Conservation (phyloP, 2,329 filamentous ascomycete genomes). For the Lecanicillium sp. region DNA sequence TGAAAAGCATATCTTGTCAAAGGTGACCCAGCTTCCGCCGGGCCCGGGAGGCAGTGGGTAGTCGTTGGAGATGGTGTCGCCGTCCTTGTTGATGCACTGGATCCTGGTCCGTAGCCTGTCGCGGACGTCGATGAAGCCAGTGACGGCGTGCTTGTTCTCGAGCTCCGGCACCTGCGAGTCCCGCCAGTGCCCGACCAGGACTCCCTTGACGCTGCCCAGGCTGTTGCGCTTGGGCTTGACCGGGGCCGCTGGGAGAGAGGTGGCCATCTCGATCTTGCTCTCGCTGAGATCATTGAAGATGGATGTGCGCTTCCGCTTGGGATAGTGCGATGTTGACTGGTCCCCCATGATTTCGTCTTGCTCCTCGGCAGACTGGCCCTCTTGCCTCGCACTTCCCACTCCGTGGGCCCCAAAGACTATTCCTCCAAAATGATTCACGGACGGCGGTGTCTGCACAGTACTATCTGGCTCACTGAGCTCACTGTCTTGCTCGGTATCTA, state of each 20-base stretch:
- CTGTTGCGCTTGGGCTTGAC: slow-evolving; percentile 25
- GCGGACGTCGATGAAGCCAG: slow-evolving; percentile 57
- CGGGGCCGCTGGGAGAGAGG: slow-evolving; percentile 18
- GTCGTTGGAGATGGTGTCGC: slow-evolving; percentile 39
- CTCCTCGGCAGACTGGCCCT: slow-evolving; percentile 15
- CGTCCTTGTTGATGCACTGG: slow-evolving; percentile 42
- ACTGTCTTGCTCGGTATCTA: slow-evolving; percentile 30
- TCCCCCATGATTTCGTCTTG: slow-evolving; percentile 42
- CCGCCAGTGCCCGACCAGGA: slow-evolving; percentile 54
- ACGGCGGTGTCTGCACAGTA: slow-evolving; percentile 32
- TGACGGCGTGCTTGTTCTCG: slow-evolving; percentile 50
- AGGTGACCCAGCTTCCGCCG: slow-evolving; percentile 59
- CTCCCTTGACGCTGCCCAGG: slow-evolving; percentile 35
- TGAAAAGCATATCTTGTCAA: slow-evolving; percentile 54
- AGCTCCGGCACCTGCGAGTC: slow-evolving; percentile 47
- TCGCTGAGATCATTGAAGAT: slow-evolving; percentile 45
- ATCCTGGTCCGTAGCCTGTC: slow-evolving; percentile 56
- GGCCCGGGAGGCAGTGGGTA: slow-evolving; percentile 50
- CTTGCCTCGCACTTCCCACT: slow-evolving; percentile 18
- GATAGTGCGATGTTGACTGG: slow-evolving; percentile 34
- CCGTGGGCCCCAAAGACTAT: slow-evolving; percentile 8
- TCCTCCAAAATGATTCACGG: slow-evolving; percentile 34
- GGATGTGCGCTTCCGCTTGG: slow-evolving; percentile 51
- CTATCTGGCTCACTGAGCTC: slow-evolving; percentile 39
- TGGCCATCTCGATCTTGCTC: slow-evolving; percentile 38